Base-by-base conservation (phyloP, 352 stramenopile genomes). In the Globisporangium paroecandrum region DNA sequence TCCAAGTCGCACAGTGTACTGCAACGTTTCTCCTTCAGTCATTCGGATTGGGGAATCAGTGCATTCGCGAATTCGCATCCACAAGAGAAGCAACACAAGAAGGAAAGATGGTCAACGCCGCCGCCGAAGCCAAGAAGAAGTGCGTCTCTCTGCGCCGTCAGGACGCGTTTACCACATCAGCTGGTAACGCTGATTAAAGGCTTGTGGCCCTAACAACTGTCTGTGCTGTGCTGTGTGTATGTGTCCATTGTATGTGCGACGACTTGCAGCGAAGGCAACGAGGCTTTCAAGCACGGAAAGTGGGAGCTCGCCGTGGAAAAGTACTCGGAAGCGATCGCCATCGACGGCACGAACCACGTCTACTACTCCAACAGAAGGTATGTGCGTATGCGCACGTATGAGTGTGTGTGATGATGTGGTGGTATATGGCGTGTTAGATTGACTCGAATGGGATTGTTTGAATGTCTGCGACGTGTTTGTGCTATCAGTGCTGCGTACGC, bases 341-440 rank as follows among this genome's bases (percentile, higher is more conserved):
- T 98, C 25, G 94, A 99, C 77, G 36, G 71, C 22, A 77, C 62
- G 32, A 97, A 98, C 71, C 90, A 97, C 66, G 93, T 97, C 29
- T 99, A 98, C 78, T 98, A 82, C 84, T 98, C 89, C 27, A 99
- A 99, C 88, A 80, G 87, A 76, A 93, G 85, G 85, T 49, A 49
- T 22, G 6, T 90, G 57, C 20, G 71, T 54, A 8, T 12, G 9
- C 15, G 6, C 4, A 4, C 4, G 12, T 65, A 25, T 25, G 38
- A 18, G 9, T 53, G 15, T 25, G 49, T 13, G 27, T 41, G 24
- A 43, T n/a, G 13, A 3, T 46, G 27, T 6, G 27, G 15, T 34
- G 15, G 29, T 32, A 5, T 10, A 10, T 49, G 9, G 29, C 2
- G 54, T 6, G n/a, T 24, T 41, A 22, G 18, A 41, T 55, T 34